phyloP scores from a whole-genome alignment of 1,139 yeast species.

The Fermentozyma sake region DNA sequence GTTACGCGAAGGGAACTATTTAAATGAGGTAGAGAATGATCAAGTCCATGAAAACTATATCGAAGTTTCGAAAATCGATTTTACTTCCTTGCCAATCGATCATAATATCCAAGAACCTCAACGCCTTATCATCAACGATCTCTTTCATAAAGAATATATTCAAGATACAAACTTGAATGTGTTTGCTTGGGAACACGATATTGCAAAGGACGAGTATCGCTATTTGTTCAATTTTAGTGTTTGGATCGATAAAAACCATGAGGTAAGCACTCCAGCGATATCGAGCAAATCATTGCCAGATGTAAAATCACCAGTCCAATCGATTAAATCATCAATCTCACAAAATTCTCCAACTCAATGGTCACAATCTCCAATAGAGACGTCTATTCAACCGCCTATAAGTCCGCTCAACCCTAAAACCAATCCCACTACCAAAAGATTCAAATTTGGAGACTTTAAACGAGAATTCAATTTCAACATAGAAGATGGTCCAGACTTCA shows the following conservation, averaged over 20 bases:
- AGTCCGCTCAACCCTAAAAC: not conserved
- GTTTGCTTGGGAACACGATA: conserved; percentile 27
- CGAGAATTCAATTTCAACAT: conserved; percentile 28
- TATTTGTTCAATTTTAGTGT: conserved; percentile 26
- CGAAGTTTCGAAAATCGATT: conserved; percentile 28
- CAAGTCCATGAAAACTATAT: conserved; percentile 6
- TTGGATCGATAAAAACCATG: conserved; percentile 21
- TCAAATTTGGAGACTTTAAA: conserved; percentile 7
- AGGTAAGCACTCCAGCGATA: not conserved
- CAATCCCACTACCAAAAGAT: not conserved
- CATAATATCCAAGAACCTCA: conserved; percentile 15
- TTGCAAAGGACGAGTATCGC: conserved; percentile 11
- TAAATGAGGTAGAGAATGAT: conserved; percentile 1
- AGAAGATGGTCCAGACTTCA: conserved; percentile 75
- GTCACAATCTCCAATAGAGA: no score
- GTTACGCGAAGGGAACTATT: conserved; percentile 4
- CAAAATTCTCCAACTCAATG: not conserved
- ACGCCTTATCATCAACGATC: conserved; percentile 29
- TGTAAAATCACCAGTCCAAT: not conserved
- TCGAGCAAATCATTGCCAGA: not conserved
- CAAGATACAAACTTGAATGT: conserved; percentile 21
- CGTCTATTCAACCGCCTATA: no score
- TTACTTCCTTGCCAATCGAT: conserved; percentile 24
- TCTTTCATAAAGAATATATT: conserved; percentile 15
- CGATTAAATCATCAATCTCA: not conserved